Evolutionary conservation across 495 filamentous ascomycete genomes (phyloP), one percentile per base, ranked within the genome.

Genomic region (Penicillium mononematosum): DNA sequence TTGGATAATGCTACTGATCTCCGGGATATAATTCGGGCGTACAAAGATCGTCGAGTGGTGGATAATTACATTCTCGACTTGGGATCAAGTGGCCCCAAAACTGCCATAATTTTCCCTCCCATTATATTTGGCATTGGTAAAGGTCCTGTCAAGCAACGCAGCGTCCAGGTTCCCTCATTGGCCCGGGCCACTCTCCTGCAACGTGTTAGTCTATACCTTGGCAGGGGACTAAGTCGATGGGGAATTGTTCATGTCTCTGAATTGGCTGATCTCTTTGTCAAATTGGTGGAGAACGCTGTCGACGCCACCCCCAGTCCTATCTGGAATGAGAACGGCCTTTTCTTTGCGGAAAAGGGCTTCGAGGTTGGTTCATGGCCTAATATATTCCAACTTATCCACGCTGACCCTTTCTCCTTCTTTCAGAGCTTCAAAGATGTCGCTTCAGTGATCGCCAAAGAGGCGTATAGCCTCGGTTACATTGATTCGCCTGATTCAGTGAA

Each of bases 61-160:
- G 52, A 55, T 22, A 55, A 55, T 31, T 55, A 45, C 42, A 55
- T 55, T 34, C 52, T 55, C 20, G 52, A 55, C 52, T 25, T 55
- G 9, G 52, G 52, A 6, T 38, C 43, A 17, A 11, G 16, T 29
- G 52, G 52, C n/a, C 52, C 52, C 4, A 55, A 55, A 31, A 55
- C 52, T 12, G 52, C 52, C 9, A 55, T 55, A 9, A 24, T 55
- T 16, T 55, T 55, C 31, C 52, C 52, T 38, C 42, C 52, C 2
- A 55, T 55, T 14, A 55, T 55, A 44, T 55, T 24, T 19, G 52
- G 52, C n/a, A 19, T 43, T 27, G 52, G 52, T 14, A 38, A 46
- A 27, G 52, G 52, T 17, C 52, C 52, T 6, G 52, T 46, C 31
- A 46, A 55, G 7, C 43, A 55, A 19, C 52, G 52, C 7, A 55